phyloP scores from a whole-genome alignment of 352 stramenopile species.

The Phytophthora europaea region DNA sequence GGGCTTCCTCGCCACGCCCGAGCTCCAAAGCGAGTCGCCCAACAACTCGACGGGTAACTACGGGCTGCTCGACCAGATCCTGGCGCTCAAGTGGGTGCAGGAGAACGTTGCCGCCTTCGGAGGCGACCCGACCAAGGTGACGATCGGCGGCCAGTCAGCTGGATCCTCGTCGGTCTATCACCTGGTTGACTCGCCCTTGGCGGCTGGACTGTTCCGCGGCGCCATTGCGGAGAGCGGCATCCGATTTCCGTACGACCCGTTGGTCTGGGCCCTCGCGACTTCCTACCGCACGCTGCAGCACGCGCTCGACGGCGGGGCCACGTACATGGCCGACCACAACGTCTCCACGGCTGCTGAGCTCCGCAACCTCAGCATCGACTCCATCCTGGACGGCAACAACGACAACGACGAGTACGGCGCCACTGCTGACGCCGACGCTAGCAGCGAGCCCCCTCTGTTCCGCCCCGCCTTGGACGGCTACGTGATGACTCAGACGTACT shows the following conservation, averaged over 20 bases:
- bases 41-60: constrained; percentile 5
- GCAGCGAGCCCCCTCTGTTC: constrained; percentile 14
- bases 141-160: constrained; percentile 5
- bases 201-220: neutral
- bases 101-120: constrained; percentile 14
- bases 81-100: constrained; percentile 13
- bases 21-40: constrained; percentile 13
- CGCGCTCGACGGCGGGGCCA: neutral
- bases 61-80: constrained; percentile 1
- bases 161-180: neutral
- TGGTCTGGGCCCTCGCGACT: neutral
- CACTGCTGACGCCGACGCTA: neutral
- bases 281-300: neutral
- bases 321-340: constrained; percentile 8
- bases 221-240: neutral
- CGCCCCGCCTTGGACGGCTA: constrained; percentile 20
- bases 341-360: constrained; percentile 18
- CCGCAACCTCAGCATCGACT: constrained; percentile 15
- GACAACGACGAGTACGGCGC: constrained; percentile 7
- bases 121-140: constrained; percentile 12
- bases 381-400: constrained; percentile 11
- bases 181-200: neutral
- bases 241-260: neutral
- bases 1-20: constrained; percentile 49
- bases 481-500: constrained; percentile 20